Conservation (phyloP, 2,329 filamentous ascomycete species). For the Tolypocladium paradoxum region DNA sequence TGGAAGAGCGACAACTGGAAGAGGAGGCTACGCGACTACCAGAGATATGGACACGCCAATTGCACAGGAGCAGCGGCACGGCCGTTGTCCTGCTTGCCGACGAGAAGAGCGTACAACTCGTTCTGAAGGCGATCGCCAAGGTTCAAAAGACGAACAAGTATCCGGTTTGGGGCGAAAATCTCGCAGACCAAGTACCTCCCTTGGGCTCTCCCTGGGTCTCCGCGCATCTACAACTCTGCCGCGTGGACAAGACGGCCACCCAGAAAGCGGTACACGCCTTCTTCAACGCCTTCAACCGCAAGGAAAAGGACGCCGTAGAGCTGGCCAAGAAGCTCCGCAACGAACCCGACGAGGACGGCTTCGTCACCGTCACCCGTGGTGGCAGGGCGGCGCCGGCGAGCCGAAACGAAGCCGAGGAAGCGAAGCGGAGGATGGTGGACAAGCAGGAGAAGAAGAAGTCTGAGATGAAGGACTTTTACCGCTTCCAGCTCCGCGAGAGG, state of each 20-base stretch:
- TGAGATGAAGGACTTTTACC: constrained; percentile 65
- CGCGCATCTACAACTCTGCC: constrained; percentile 59
- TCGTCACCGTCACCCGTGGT: constrained; percentile 80
- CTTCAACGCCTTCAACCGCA: constrained; percentile 71
- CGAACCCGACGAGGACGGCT: constrained; percentile 88
- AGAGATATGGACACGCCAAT: constrained; percentile 57
- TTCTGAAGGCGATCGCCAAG: constrained; percentile 63
- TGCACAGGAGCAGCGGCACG: constrained; percentile 65
- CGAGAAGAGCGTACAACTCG: constrained; percentile 62
- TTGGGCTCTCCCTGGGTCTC: constrained; percentile 51
- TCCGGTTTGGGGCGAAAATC: constrained; percentile 58
- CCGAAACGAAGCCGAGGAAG: constrained; percentile 57
- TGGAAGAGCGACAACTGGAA: constrained; percentile 40
- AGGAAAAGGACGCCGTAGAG: constrained; percentile 52
- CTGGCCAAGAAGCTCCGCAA: constrained; percentile 56
- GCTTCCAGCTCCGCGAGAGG: constrained; percentile 72
- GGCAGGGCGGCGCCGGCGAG: constrained; percentile 64
- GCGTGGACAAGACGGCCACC: constrained; percentile 56
- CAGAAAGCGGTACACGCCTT: constrained; percentile 71
- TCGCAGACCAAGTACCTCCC: constrained; percentile 42
- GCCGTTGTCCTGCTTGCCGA: constrained; percentile 81
- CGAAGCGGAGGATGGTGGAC: constrained; percentile 48
- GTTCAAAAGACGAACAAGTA: constrained; percentile 47
- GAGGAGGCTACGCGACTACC: constrained; percentile 56
- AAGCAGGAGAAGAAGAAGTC: constrained; percentile 51